phyloP scores from a whole-genome alignment of 176 grass and related monocot species.

The Eremochloa ophiuroides region DNA sequence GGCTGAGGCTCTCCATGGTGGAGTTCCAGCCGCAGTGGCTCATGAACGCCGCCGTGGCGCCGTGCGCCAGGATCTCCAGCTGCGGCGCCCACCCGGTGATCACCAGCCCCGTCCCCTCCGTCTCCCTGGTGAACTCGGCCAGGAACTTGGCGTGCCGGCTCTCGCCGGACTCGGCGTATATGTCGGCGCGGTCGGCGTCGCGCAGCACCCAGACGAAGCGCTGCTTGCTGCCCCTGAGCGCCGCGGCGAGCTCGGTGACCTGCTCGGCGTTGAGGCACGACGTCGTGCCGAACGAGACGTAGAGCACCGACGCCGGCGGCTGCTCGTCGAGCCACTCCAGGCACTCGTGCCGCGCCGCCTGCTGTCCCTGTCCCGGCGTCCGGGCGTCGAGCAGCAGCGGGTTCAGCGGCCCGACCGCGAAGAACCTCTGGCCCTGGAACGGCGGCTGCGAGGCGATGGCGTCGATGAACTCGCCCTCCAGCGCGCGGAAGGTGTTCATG shows the following conservation, averaged over 20 bases:
- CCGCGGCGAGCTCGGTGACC: constrained; percentile 41
- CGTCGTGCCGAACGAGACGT: constrained; percentile 54
- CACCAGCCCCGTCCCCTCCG: constrained; percentile 13
- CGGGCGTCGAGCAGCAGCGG: background rate
- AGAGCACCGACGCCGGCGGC: constrained; percentile 41
- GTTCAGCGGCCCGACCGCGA: constrained; percentile 52
- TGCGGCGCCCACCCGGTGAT: constrained; percentile 55
- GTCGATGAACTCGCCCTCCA: constrained; percentile 42
- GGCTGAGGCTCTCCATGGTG: constrained; percentile 58
- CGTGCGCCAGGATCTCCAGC: constrained; percentile 52
- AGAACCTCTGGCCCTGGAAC: constrained; percentile 26
- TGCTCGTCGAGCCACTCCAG: constrained; percentile 50
- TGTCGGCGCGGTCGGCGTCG: constrained; percentile 46
- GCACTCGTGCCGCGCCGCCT: constrained; percentile 37
- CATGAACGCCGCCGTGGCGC: constrained; percentile 47
- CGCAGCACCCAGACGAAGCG: constrained; percentile 73
- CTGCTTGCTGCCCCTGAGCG: constrained; percentile 37
- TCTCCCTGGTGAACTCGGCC: background rate
- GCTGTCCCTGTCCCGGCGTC: background rate
- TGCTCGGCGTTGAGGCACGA: constrained; percentile 33
- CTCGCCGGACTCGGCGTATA: constrained; percentile 3
- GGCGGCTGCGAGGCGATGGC: background rate
- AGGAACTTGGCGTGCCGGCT: constrained; percentile 12
- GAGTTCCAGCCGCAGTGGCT: constrained; percentile 90
- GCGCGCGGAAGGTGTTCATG: constrained; percentile 41